Evolutionary conservation across 805 yeast species (phyloP).

Genomic region (Ogataea trehalophila): DNA sequence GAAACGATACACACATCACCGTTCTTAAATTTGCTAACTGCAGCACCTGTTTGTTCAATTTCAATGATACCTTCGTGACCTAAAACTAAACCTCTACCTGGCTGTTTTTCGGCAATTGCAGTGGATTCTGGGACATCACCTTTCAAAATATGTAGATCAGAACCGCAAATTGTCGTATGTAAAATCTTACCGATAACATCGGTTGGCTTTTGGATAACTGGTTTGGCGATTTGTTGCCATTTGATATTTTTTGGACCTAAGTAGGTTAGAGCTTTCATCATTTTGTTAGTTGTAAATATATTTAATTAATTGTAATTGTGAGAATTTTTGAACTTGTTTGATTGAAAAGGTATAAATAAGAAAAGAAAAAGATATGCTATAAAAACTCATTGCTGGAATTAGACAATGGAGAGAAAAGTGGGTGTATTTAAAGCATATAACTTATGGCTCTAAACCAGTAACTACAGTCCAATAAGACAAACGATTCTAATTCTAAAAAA

Average conservation of each 20-base stretch:
- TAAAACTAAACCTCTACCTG: conserved; percentile 30
- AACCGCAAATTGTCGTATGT: conserved; percentile 61
- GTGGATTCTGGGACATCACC: conserved; percentile 55
- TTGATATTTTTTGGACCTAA: conserved; percentile 39
- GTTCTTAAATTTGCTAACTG: conserved; percentile 42
- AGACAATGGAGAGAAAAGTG: too few species aligned
- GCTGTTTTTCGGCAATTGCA: conserved; percentile 26
- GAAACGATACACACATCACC: conserved; percentile 63
- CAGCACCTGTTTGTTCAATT: conserved; percentile 45
- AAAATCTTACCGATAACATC: conserved; percentile 54
- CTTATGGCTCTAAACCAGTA: too few species aligned
- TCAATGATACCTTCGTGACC: conserved; percentile 64
- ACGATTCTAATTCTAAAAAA: too few species aligned
- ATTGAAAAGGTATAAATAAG: neutral
- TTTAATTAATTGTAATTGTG: neutral
- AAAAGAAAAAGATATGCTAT: neutral
- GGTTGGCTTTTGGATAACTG: conserved; percentile 39
- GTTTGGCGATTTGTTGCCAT: conserved; percentile 37
- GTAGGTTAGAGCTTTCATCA: conserved; percentile 45
- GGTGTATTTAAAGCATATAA: too few species aligned
- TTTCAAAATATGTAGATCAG: conserved; percentile 57
- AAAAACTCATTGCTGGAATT: too few species aligned
- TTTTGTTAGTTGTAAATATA: conserved; percentile 5
- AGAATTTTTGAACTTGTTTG: neutral
- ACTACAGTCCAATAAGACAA: too few species aligned